A percentile compares a stretch with the other conserved stretches of the same genome.
phyloP scores from a whole-genome alignment of 208 protist species.

The Leishmania tropica region DNA sequence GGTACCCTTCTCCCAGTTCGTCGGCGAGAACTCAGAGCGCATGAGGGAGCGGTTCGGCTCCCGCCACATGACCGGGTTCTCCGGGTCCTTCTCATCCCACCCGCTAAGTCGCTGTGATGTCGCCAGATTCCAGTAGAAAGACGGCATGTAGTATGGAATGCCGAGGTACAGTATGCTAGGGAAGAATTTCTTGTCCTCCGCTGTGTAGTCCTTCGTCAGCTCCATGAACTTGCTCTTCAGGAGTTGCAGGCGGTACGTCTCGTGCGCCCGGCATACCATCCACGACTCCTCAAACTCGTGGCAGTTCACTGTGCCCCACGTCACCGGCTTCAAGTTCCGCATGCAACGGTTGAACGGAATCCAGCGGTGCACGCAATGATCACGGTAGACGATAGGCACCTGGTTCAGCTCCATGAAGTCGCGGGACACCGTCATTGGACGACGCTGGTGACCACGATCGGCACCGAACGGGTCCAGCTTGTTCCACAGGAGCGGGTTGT shows the following conservation, averaged over 20 bases:
- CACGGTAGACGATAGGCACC: slow-evolving; percentile 85
- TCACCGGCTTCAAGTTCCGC: slow-evolving; percentile 86
- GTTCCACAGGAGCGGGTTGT: slow-evolving; percentile 92
- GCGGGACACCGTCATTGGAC: slow-evolving; percentile 88
- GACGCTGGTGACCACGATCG: slow-evolving; percentile 90
- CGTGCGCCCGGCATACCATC: slow-evolving; percentile 88
- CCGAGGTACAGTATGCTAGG: slow-evolving; percentile 83
- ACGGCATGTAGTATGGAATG: slow-evolving; percentile 80
- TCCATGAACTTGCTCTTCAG: slow-evolving; percentile 92
- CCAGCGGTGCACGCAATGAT: slow-evolving; percentile 91
- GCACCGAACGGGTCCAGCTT: slow-evolving; percentile 90
- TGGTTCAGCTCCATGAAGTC: slow-evolving; percentile 90
- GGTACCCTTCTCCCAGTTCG: slow-evolving; percentile 87
- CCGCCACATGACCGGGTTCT: slow-evolving; percentile 87
- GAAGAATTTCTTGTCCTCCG: slow-evolving; percentile 92
- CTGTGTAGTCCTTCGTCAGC: slow-evolving; percentile 90
- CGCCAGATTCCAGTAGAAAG: slow-evolving; percentile 85
- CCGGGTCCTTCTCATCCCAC: slow-evolving; percentile 89
- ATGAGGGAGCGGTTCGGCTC: slow-evolving; percentile 91
- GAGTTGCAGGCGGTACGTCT: slow-evolving; percentile 87
- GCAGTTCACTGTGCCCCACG: slow-evolving; percentile 87
- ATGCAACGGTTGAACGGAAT: slow-evolving; percentile 85
- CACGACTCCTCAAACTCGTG: slow-evolving; percentile 91
- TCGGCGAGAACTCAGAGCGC: slow-evolving; percentile 88
- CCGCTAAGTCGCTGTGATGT: slow-evolving; percentile 86